Conservation (phyloP, 371 early-diverging fungal genomes). For the Saksenaea oblongispora region DNA sequence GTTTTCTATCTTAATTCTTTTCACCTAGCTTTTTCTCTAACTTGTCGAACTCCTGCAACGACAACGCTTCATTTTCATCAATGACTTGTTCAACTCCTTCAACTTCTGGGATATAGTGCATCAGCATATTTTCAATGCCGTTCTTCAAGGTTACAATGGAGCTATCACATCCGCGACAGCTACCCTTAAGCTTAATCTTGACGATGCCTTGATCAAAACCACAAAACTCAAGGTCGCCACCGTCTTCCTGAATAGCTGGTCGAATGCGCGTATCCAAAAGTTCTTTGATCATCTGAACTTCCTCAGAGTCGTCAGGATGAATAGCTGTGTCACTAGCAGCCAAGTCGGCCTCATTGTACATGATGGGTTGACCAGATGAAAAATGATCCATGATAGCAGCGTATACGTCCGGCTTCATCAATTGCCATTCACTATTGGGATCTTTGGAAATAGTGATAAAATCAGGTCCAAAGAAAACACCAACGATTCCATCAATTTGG, state of each 20-base stretch:
- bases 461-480: slow-evolving; percentile 90
- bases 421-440: slow-evolving; percentile 82
- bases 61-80: slow-evolving; percentile 48
- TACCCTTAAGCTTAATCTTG: slow-evolving; percentile 90
- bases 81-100: slow-evolving; percentile 87
- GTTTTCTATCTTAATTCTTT: slow-evolving; percentile 18
- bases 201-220: slow-evolving; percentile 91
- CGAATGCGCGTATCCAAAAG: slow-evolving; percentile 93
- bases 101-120: slow-evolving; percentile 98
- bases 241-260: slow-evolving; percentile 97
- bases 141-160: slow-evolving; percentile 91
- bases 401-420: slow-evolving; percentile 95
- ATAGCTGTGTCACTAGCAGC: slow-evolving; percentile 71
- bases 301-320: slow-evolving; percentile 81
- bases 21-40: slow-evolving; percentile 44
- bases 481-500: slow-evolving; percentile 85
- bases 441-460: slow-evolving; percentile 94
- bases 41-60: slow-evolving; percentile 54
- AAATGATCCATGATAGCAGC: slow-evolving; percentile 95
- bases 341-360: slow-evolving; percentile 55
- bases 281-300: slow-evolving; percentile 97
- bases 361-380: slow-evolving; percentile 79
- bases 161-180: slow-evolving; percentile 93
- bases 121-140: slow-evolving; percentile 98
- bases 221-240: slow-evolving; percentile 96